Conservation (phyloP, 75 land plant genomes). For the Larix kaempferi region DNA sequence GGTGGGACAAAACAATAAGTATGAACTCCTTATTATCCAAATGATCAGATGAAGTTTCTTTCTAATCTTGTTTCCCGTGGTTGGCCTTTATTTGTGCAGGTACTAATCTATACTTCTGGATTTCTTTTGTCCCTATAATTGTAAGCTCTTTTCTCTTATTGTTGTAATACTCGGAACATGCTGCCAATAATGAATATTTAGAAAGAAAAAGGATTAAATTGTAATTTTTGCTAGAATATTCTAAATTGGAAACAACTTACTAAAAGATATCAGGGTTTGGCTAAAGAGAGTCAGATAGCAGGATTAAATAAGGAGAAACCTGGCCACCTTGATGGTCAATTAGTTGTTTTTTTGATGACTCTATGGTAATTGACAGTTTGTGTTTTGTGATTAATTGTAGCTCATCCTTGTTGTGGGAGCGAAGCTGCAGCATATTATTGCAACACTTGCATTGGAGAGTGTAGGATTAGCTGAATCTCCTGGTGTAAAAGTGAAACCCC, state of each 20-base stretch:
- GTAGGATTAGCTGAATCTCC: conserved; percentile 36
- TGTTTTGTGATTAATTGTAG: conserved; percentile 29
- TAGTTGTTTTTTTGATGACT: not conserved
- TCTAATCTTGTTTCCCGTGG: not conserved
- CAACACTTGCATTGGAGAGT: conserved; percentile 80
- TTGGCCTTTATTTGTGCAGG: conserved; percentile 34
- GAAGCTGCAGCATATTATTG: conserved; percentile 86
- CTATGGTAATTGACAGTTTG: not conserved
- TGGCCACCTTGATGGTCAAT: not conserved
- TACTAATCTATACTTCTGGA: conserved; percentile 86
- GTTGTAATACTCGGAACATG: not conserved
- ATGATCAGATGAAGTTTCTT: not conserved
- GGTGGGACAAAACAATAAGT: too few species aligned
- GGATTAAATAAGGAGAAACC: not conserved
- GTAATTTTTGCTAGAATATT: not conserved
- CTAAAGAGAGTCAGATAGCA: not conserved
- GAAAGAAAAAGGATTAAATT: not conserved
- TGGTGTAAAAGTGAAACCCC: conserved; percentile 52
- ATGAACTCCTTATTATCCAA: too few species aligned
- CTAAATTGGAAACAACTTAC: too few species aligned
- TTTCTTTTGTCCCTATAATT: conserved; percentile 71
- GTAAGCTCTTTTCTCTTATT: conserved; percentile 38
- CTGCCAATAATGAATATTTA: not conserved
- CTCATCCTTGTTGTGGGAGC: conserved; percentile 79
- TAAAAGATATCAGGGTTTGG: not conserved